Percentiles rank a stretch among this genome's conserved stretches.
These are phyloP conservation scores for Globisporangium perplexum DNA, from an alignment of 352 stramenopile genomes.

Conservation along the genomic window DNA sequence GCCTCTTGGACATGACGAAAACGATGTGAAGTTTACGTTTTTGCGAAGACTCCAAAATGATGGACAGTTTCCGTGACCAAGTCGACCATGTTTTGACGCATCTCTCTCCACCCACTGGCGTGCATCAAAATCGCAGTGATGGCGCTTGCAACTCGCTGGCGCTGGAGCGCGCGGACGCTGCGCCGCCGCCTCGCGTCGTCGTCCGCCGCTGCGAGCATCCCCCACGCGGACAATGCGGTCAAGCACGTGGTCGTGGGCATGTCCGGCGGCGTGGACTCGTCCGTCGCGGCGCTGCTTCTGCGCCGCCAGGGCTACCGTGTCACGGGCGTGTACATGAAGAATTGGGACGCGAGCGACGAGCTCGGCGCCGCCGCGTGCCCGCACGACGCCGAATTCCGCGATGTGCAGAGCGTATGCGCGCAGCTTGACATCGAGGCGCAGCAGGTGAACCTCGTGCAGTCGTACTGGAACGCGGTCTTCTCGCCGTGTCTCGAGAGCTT, in stretches of 20 bases:
- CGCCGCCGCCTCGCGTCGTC: not conserved
- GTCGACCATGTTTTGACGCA: not conserved
- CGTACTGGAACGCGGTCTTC: slow-evolving; percentile 98
- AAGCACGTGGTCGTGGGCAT: slow-evolving; percentile 94
- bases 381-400: slow-evolving; percentile 89
- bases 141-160: not conserved
- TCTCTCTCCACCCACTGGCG: not conserved
- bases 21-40: no score
- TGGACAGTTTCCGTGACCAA: not conserved
- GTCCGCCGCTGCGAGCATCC: not conserved
- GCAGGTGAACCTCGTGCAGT: slow-evolving; percentile 87
- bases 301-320: slow-evolving; percentile 88
- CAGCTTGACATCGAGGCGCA: slow-evolving; percentile 89
- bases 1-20: no score
- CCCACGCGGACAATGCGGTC: slow-evolving; percentile 14
- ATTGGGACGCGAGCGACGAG: slow-evolving; percentile 96
- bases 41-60: no score
- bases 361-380: slow-evolving; percentile 77
- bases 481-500: slow-evolving; percentile 93
- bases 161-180: not conserved
- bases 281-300: slow-evolving; percentile 92
- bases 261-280: slow-evolving; percentile 98
- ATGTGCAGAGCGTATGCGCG: slow-evolving; percentile 90
- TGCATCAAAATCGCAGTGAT: not conserved
- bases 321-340: slow-evolving; percentile 98